Evolutionary conservation across 2,329 filamentous ascomycete species (phyloP), one percentile per base, ranked within the genome.

Genomic region (Aspergillus flavus): DNA sequence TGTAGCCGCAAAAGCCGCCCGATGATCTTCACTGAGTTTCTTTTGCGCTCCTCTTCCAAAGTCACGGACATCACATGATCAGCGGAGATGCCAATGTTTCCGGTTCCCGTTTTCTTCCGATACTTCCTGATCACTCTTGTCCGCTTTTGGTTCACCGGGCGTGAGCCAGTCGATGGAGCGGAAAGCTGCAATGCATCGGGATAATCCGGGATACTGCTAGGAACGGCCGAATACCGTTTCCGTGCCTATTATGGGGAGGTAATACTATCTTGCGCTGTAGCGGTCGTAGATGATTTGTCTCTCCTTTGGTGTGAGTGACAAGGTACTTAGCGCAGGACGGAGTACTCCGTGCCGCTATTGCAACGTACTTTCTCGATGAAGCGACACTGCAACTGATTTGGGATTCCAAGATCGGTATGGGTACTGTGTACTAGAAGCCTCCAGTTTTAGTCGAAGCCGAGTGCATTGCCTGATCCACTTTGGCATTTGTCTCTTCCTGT

Each of bases 71-170:
- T 74, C 69, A 72, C 68, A 69, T 74, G 71, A 73, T 69, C 57
- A 55, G 68, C 68, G 67, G 68, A 70, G 61, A 65, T 66, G 67
- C 64, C 62, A 65, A 66, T 63, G 21, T 62, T 65, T 65, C 34
- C 39, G 56, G 50, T 41, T 43, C 53, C 71, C 74, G 71, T 28
- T 19, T 69, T 73, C 55, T 64, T 61, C 73, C 74, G 73, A 67
- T 36, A 6, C 28, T 57, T 64, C 58, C 58, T 56, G 32, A 59
- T 56, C 61, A 58, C 54, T 56, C 69, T 70, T 74, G 72, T 67
- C 72, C 69, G 63, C 67, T 73, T 76, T 72, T 46, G 72, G 73
- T 69, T 75, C 73, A 76, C 74, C 73, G 74, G 59, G 57, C 53
- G 41, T 58, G 57, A 54, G 36, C 36, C 57, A 34, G 50, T 58